These are phyloP conservation scores for Aegilops longissima DNA, from an alignment of 176 grass and related monocot species.

Conservation along the genomic window DNA sequence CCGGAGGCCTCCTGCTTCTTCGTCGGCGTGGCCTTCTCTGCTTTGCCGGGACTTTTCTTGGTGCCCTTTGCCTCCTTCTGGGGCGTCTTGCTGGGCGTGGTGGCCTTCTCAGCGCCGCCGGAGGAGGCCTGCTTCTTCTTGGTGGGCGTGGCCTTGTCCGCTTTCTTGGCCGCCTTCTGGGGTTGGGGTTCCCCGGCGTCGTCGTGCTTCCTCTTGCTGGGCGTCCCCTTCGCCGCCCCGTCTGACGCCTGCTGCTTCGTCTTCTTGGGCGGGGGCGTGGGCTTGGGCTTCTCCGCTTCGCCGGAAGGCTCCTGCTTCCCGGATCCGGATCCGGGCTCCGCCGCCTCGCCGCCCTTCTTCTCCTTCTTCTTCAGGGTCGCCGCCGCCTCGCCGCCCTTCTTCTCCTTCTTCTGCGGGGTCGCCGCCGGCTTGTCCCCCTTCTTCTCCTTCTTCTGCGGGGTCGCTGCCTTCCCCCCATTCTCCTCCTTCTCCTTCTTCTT, in stretches of 20 bases:
- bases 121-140: neutral
- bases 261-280: neutral
- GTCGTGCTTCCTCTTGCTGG: constrained; percentile 9
- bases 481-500: constrained; percentile 29
- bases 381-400: neutral
- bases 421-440: neutral
- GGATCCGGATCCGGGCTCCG: neutral
- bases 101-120: neutral
- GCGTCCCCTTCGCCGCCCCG: neutral
- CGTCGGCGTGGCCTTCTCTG: constrained; percentile 11
- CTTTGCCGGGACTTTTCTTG: neutral
- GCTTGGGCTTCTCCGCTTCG: neutral
- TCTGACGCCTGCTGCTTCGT: neutral
- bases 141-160: constrained; percentile 6
- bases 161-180: neutral
- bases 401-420: neutral
- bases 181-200: neutral
- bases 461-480: neutral
- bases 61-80: neutral
- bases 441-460: constrained; percentile 23
- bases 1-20: neutral
- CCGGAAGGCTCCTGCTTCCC: constrained; percentile 5
- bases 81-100: neutral
- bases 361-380: constrained; percentile 12
- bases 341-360: constrained; percentile 16